Percentiles rank a stretch among this genome's conserved stretches.
Conservation (phyloP, 495 filamentous ascomycete genomes). For the Paragyromitra xinjiangensis region DNA sequence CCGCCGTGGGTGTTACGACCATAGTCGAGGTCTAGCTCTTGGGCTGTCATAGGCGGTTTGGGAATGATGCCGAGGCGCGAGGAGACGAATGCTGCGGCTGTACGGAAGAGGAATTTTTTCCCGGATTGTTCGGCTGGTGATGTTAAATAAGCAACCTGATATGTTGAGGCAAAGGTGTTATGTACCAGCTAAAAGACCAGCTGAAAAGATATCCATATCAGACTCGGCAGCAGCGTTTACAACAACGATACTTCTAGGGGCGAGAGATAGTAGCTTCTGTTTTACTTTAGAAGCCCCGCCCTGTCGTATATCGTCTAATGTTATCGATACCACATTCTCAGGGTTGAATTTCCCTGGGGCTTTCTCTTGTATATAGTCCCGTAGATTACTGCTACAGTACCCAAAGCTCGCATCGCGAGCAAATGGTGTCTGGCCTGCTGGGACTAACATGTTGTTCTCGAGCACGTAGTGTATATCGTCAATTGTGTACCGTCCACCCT, state of each 20-base stretch:
- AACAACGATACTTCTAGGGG: constrained; percentile 61
- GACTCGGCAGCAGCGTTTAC: constrained; percentile 65
- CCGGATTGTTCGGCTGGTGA: constrained; percentile 60
- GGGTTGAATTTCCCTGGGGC: constrained; percentile 59
- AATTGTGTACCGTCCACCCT: constrained; percentile 65
- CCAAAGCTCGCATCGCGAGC: constrained; percentile 66
- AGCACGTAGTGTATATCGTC: constrained; percentile 66
- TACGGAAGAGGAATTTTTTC: constrained; percentile 65
- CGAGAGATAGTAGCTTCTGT: constrained; percentile 59
- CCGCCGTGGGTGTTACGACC: constrained; percentile 59
- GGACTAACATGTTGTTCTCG: constrained; percentile 62
- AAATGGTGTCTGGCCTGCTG: constrained; percentile 63
- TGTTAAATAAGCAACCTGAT: neutral
- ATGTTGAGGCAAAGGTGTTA: neutral
- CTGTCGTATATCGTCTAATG: constrained; percentile 62
- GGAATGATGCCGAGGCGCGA: constrained; percentile 63
- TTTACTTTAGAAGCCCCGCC: constrained; percentile 59
- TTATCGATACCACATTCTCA: constrained; percentile 60
- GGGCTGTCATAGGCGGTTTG: constrained; percentile 62
- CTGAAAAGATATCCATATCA: constrained; percentile 65
- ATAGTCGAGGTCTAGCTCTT: constrained; percentile 59
- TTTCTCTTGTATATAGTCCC: constrained; percentile 66
- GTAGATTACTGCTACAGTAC: constrained; percentile 63
- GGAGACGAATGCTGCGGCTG: constrained; percentile 67
- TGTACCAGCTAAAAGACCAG: constrained; percentile 59